phyloP scores from a whole-genome alignment of 306 rosid genomes.

The Vigna hirtella region DNA sequence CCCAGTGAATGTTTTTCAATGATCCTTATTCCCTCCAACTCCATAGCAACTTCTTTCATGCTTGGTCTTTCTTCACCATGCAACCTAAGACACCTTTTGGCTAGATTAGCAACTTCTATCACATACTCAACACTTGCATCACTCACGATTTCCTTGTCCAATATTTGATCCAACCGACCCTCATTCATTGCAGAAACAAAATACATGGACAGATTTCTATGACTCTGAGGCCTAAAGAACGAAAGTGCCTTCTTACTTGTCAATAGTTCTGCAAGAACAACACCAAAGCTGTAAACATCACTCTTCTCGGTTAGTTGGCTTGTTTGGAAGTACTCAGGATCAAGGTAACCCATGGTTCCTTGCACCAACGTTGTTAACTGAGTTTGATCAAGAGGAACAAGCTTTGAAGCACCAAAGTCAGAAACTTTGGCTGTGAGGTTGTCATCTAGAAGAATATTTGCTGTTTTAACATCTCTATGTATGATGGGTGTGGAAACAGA shows the following conservation, averaged over 20 bases:
- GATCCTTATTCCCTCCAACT: slow-evolving; percentile 46
- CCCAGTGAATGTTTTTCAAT: slow-evolving; percentile 12
- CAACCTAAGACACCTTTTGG: slow-evolving; percentile 41
- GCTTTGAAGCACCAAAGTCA: slow-evolving; percentile 22
- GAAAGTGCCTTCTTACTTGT: slow-evolving; percentile 31
- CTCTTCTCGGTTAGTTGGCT: slow-evolving; percentile 51
- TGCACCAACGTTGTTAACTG: slow-evolving; percentile 48
- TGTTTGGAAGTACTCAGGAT: slow-evolving; percentile 45
- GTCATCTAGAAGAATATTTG: slow-evolving; percentile 14
- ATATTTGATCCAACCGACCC: slow-evolving; percentile 32
- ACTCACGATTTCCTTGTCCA: slow-evolving; percentile 41
- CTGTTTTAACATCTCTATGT: slow-evolving; percentile 27
- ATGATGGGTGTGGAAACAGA: slow-evolving; percentile 43
- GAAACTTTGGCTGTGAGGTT: slow-evolving; percentile 34
- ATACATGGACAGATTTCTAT: slow-evolving; percentile 21
- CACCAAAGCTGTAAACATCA: slow-evolving; percentile 43
- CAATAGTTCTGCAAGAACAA: slow-evolving; percentile 30
- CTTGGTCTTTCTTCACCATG: slow-evolving; percentile 47
- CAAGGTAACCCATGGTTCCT: slow-evolving; percentile 51
- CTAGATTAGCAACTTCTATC: slow-evolving; percentile 44
- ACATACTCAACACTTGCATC: slow-evolving; percentile 39
- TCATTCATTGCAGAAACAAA: slow-evolving; percentile 28
- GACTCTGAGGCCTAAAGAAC: background rate
- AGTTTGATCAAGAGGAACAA: slow-evolving; percentile 44
- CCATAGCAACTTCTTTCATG: slow-evolving; percentile 48